Base-by-base conservation (phyloP, 805 yeast genomes). In the Myxozyma melibiosi region DNA sequence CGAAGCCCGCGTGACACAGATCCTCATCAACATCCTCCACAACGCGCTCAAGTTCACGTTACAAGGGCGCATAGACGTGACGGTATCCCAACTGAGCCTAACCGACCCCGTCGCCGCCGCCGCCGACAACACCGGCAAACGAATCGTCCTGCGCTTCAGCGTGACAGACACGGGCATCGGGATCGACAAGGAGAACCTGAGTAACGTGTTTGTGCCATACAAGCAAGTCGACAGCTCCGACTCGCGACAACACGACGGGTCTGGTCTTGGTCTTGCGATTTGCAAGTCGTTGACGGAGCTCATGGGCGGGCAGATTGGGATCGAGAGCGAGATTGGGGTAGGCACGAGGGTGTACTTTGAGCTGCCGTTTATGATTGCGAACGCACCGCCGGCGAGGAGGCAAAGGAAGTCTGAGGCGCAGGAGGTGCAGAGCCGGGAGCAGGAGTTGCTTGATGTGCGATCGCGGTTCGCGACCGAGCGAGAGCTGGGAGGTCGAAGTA, bases 101-200 rank as follows among this genome's bases (percentile, higher is more conserved):
- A n/a, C n/a, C n/a, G n/a, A n/a, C n/a, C n/a, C n/a, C n/a, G n/a
- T n/a, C n/a, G n/a, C n/a, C n/a, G n/a, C n/a, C n/a, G n/a, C n/a
- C n/a, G n/a, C n/a, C n/a, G 24, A 28, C 14, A 33, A 34, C 9
- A 13, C 16, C 2, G 18, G 20, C 13, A 46, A 52, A n/a, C n/a
- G n/a, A 16, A 16, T 43, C 27, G 14, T 24, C 9, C n/a, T 51
- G 38, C 28, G n/a, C 5, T 49, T 54, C 33, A 22, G n/a, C 7
- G 40, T 54, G n/a, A 22, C 33, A 16, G 58, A 54, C 22, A 51
- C 58, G 5, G 58, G 58, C 13, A 51, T 54, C 25, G 58, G 58
- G 6, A 54, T 54, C 30, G 5, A 20, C 3, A 14, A n/a, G 4
- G 58, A 48, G 16, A 18, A 20, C 11, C 6, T 40, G 22, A 13